Evolutionary conservation across 2,329 filamentous ascomycete genomes (phyloP), one percentile per base, ranked within the genome.

Genomic region (Didymella pinodella): DNA sequence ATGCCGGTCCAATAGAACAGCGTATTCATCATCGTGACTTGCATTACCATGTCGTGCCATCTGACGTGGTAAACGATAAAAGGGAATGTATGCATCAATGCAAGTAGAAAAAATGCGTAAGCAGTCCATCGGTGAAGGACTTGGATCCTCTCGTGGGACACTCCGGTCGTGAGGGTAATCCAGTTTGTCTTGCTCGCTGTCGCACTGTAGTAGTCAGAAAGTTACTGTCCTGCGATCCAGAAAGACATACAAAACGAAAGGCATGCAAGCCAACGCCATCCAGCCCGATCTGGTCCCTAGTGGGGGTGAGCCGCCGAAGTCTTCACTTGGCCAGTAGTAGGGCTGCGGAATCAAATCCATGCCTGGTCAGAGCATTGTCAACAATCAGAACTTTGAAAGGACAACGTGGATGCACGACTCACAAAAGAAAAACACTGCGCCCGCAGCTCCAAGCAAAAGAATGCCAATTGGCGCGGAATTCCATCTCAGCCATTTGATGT

Each of bases 81-180:
- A 0, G 85, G 85, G 48, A 87, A 87, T 0, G 85, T 87, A 65
- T 88, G 85, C 6, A 87, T 64, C 4, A 88, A 73, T 0, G 84
- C 83, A 0, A 86, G 76, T 18, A 83, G 75, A 56, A 86, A 85
- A 77, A 86, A 85, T 31, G 82, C 83, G 40, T 73, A 74, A 10
- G 64, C 53, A 7, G 60, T 67, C 67, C 69, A 75, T 25, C 69
- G 62, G 36, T 75, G 71, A 38, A 73, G 67, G 1, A 74, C 63
- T 55, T 86, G 83, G 1, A 88, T 78, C 54, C 82, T 83, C 65
- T 88, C 86, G 57, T 86, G 84, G 0, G 84, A 80, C 11, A 86
- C 76, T 0, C 85, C 85, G 0, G 85, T 87, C 8, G 86, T 53
- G 0, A 76, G 72, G 0, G 85, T 82, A 51, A 88, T 82, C 63